Conservation (phyloP, 768 basidiomycete species). For the Pleurotus eryngii region DNA sequence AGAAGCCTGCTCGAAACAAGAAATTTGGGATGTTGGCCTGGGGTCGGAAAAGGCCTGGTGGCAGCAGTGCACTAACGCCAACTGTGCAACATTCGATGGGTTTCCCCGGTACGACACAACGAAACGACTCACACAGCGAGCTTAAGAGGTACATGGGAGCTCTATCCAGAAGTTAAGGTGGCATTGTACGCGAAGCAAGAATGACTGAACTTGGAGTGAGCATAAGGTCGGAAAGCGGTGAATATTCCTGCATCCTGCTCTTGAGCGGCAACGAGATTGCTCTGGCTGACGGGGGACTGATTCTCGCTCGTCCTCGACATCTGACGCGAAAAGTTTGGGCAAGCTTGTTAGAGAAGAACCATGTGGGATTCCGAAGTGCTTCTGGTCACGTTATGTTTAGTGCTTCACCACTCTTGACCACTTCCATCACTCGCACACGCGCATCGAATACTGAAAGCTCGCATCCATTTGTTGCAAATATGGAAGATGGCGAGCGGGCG, state of each 20-base stretch:
- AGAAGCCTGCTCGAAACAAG: constrained; percentile 10
- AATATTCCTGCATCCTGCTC: not conserved
- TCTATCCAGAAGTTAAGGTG: not conserved
- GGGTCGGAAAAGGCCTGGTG: not conserved
- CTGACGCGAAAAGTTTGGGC: too few species aligned
- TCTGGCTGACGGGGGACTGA: too few species aligned
- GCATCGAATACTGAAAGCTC: too few species aligned
- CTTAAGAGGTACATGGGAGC: not conserved
- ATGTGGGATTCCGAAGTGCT: too few species aligned
- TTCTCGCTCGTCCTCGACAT: too few species aligned
- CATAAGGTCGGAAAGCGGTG: not conserved
- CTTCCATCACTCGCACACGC: too few species aligned
- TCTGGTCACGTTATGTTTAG: too few species aligned
- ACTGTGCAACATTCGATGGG: not conserved
- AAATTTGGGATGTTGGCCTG: constrained; percentile 9
- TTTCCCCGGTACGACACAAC: not conserved
- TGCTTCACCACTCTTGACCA: too few species aligned
- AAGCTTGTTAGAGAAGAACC: too few species aligned
- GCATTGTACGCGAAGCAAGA: not conserved
- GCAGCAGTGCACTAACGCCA: constrained; percentile 3
- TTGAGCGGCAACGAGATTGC: too few species aligned
- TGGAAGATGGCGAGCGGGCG: too few species aligned
- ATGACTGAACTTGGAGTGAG: constrained; percentile 1
- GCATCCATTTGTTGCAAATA: too few species aligned
- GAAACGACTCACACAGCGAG: not conserved